Conservation (phyloP, 176 grass and related monocot genomes). For the Triticum timopheevii region DNA sequence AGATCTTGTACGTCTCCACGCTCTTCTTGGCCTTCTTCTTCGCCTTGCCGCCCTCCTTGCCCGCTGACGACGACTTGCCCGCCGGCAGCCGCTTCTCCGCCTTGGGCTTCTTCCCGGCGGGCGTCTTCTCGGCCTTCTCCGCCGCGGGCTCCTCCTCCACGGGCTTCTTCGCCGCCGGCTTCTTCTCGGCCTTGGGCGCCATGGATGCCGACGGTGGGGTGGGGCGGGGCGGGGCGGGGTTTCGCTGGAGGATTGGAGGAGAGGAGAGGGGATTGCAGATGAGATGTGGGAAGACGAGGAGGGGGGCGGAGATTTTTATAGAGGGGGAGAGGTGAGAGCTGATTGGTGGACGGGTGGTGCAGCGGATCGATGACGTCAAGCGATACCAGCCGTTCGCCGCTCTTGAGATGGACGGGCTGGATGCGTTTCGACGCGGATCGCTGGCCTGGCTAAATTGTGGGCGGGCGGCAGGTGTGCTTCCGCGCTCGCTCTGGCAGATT, state of each 20-base stretch:
- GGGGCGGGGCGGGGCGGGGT: neutral
- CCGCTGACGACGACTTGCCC: neutral
- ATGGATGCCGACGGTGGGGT: neutral
- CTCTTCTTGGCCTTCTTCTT: constrained; percentile 29
- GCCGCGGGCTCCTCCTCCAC: neutral
- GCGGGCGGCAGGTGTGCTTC: neutral
- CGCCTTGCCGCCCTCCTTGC: neutral
- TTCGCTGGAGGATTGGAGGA: neutral
- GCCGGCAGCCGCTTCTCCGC: neutral
- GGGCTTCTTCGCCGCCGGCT: constrained; percentile 18
- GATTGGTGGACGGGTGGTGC: neutral
- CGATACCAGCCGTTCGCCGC: neutral
- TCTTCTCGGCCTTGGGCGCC: constrained; percentile 8
- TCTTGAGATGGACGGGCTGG: neutral
- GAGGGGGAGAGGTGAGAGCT: neutral
- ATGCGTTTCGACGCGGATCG: neutral
- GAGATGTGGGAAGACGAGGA: neutral
- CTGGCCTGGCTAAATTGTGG: neutral
- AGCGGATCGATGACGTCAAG: neutral
- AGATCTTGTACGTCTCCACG: constrained; percentile 78
- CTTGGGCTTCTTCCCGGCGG: neutral
- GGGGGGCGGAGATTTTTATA: neutral
- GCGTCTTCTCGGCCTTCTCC: neutral
- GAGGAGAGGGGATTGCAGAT: neutral
- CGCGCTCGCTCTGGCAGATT: neutral